Percentiles rank a stretch among this genome's conserved stretches.
These are phyloP conservation scores for Jackrogersella minutella DNA, from an alignment of 495 filamentous ascomycete species.

Conservation along the genomic window DNA sequence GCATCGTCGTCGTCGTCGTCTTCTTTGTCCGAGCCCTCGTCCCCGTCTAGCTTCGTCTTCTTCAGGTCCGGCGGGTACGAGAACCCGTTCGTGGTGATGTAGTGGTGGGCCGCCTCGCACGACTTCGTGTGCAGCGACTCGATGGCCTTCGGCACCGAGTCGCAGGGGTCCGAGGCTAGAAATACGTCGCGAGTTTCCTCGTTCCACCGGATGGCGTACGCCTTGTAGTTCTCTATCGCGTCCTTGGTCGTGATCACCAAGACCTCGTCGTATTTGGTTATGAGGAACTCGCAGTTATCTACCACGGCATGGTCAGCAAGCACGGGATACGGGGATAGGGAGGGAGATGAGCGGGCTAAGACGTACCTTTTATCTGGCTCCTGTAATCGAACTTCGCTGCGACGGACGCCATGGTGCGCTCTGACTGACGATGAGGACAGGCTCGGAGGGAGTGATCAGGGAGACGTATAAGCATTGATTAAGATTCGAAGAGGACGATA, in stretches of 20 bases:
- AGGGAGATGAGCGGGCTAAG: too few species aligned
- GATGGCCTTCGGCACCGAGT: conserved; percentile 36
- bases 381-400: conserved; percentile 23
- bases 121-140: conserved; percentile 47
- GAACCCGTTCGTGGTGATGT: conserved; percentile 50
- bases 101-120: conserved; percentile 49
- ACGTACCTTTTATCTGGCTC: conserved; percentile 40
- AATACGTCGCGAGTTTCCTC: conserved; percentile 43
- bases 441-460: conserved; percentile 9
- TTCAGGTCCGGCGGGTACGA: conserved; percentile 29
- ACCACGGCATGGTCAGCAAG: conserved; percentile 1
- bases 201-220: conserved; percentile 43
- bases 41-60: conserved; percentile 8
- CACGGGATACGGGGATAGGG: neutral
- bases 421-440: conserved; percentile 5
- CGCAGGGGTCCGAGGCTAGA: conserved; percentile 40
- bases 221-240: conserved; percentile 44
- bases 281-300: conserved; percentile 55
- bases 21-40: conserved; percentile 5
- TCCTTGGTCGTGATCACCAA: conserved; percentile 48
- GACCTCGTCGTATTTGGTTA: conserved; percentile 37
- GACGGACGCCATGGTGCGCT: conserved; percentile 17
- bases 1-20: conserved; percentile 31
- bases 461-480: conserved; percentile 32
- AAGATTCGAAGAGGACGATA: conserved; percentile 10